Evolutionary conservation across 352 stramenopile genomes (phyloP).

Genomic region (Pythium folliculosum): DNA sequence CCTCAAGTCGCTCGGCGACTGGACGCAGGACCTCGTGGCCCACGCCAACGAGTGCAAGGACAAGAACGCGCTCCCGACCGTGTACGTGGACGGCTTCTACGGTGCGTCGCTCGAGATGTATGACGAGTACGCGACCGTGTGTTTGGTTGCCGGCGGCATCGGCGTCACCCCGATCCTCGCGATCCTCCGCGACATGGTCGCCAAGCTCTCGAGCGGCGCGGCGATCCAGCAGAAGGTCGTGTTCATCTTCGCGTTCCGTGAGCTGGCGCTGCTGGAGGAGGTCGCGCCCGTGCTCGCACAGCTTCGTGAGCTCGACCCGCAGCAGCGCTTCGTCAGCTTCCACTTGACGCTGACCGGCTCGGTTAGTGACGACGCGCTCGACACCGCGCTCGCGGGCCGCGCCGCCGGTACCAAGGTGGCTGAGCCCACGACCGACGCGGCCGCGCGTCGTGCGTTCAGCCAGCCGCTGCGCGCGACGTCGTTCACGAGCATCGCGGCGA

Average conservation of each 20-base stretch:
- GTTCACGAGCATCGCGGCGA: conserved; percentile 10
- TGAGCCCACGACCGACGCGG: background rate
- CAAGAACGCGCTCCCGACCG: conserved; percentile 23
- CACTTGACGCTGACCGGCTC: conserved; percentile 31
- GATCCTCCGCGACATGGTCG: conserved; percentile 45
- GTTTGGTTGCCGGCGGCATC: conserved; percentile 40
- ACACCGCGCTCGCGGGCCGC: background rate
- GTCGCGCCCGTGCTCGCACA: conserved; percentile 31
- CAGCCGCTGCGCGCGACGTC: conserved; percentile 22
- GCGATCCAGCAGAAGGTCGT: conserved; percentile 26
- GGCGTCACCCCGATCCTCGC: conserved; percentile 43
- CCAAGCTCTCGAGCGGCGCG: conserved; percentile 22
- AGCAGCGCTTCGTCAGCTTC: conserved; percentile 29
- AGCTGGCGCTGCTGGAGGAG: conserved; percentile 39
- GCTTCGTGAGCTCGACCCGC: conserved; percentile 38
- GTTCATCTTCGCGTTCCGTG: conserved; percentile 51
- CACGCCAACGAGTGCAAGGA: conserved; percentile 41
- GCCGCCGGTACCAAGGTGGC: conserved; percentile 29
- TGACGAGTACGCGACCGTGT: conserved; percentile 41
- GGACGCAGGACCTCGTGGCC: conserved; percentile 32
- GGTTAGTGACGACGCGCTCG: conserved; percentile 17
- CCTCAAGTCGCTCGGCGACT: conserved; percentile 47
- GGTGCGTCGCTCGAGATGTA: conserved; percentile 40
- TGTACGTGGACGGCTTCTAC: conserved; percentile 57
- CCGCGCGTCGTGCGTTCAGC: conserved; percentile 24